These are phyloP conservation scores for Barnettozyma vustinii DNA, from an alignment of 805 yeast genomes.

Conservation along the genomic window DNA sequence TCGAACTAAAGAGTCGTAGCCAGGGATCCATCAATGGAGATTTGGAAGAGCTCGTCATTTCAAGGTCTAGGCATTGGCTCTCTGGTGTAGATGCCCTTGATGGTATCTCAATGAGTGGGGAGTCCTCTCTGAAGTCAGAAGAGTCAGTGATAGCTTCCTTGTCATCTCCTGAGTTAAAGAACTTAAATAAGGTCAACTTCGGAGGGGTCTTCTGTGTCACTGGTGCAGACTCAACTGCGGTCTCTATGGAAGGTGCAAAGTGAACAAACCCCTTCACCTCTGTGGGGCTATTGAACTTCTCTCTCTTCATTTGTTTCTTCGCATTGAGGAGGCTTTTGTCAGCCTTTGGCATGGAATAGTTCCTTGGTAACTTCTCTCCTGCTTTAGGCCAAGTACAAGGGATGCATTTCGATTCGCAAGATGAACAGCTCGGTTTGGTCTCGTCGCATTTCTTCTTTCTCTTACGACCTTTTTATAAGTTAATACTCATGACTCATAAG, in stretches of 20 bases:
- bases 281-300: not conserved
- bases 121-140: not conserved
- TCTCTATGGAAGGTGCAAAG: not conserved
- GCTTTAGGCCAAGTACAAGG: slow-evolving; percentile 25
- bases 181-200: not conserved
- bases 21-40: slow-evolving; percentile 4
- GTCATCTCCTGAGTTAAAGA: not conserved
- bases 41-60: not conserved
- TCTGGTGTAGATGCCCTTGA: slow-evolving; percentile 1
- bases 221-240: not conserved
- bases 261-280: slow-evolving; percentile 1
- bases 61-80: not conserved
- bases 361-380: slow-evolving; percentile 16
- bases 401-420: slow-evolving; percentile 33
- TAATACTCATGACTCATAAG: not conserved
- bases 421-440: slow-evolving; percentile 35
- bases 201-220: not conserved
- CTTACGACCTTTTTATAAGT: slow-evolving; percentile 35
- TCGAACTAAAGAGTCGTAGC: not conserved
- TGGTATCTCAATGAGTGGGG: not conserved
- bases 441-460: slow-evolving; percentile 65
- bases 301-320: slow-evolving; percentile 1
- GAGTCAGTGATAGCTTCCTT: not conserved
- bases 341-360: slow-evolving; percentile 15
- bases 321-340: not conserved